Conservation (phyloP, 768 basidiomycete species). For the Leccinum variicolor region DNA sequence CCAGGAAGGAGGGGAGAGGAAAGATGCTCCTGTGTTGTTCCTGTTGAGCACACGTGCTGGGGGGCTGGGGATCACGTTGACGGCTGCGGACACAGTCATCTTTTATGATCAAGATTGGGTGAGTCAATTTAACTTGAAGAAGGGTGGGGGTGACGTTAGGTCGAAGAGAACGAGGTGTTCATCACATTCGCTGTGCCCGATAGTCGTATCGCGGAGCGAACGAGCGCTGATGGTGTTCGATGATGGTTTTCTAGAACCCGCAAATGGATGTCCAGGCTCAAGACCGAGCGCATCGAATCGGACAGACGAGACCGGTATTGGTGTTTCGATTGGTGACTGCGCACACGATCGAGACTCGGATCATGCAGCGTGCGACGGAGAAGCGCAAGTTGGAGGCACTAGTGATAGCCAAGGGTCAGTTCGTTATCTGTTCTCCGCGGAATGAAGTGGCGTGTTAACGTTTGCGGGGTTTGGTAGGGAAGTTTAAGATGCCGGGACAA, state of each 20-base stretch:
- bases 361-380: slow-evolving; percentile 83
- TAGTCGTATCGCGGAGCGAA: background rate
- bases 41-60: slow-evolving; percentile 92
- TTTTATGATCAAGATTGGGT: slow-evolving; percentile 27
- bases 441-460: background rate
- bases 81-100: slow-evolving; percentile 49
- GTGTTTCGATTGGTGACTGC: slow-evolving; percentile 85
- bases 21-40: slow-evolving; percentile 70
- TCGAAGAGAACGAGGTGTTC: background rate
- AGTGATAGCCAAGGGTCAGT: slow-evolving; percentile 85
- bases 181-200: background rate
- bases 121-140: background rate
- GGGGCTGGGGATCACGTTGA: slow-evolving; percentile 94
- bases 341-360: slow-evolving; percentile 89
- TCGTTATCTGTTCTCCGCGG: background rate
- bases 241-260: slow-evolving; percentile 57
- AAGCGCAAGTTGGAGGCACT: slow-evolving; percentile 90
- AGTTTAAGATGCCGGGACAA: slow-evolving; percentile 75
- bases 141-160: background rate
- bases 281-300: slow-evolving; percentile 94
- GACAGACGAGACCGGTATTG: slow-evolving; percentile 87
- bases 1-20: slow-evolving; percentile 64
- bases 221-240: background rate
- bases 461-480: slow-evolving; percentile 44
- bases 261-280: slow-evolving; percentile 97